phyloP scores from a whole-genome alignment of 192 early-diverging fungal genomes.

The Backusella macrospora region DNA sequence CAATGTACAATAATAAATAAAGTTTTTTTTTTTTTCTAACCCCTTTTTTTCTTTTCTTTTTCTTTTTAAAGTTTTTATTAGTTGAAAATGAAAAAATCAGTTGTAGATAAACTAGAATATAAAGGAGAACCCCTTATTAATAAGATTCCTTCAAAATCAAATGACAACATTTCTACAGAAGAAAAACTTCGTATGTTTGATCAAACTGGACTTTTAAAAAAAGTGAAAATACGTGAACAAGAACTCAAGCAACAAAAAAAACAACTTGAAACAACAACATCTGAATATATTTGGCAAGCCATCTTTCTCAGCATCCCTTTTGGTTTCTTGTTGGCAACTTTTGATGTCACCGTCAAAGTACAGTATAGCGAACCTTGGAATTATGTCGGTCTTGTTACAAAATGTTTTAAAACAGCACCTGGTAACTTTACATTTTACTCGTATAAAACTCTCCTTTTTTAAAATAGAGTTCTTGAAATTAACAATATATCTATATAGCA shows the following conservation, averaged over 20 bases:
- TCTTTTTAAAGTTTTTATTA: neutral
- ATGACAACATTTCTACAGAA: neutral
- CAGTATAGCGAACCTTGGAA: constrained; percentile 42
- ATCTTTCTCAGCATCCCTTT: constrained; percentile 40
- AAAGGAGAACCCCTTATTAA: constrained; percentile 31
- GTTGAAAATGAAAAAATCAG: constrained; percentile 20
- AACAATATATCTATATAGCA: constrained; percentile 31
- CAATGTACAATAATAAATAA: neutral
- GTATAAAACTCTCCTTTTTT: neutral
- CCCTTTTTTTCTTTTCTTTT: neutral
- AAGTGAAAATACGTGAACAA: constrained; percentile 26
- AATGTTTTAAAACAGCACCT: constrained; percentile 30
- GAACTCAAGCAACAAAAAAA: constrained; percentile 11
- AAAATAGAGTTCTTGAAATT: neutral
- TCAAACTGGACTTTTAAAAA: constrained; percentile 39
- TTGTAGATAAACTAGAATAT: constrained; percentile 19
- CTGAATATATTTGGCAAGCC: constrained; percentile 41
- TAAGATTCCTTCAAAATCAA: constrained; percentile 7
- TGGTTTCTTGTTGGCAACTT: constrained; percentile 37
- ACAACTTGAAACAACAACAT: constrained; percentile 1
- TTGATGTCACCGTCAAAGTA: constrained; percentile 43
- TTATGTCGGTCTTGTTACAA: constrained; percentile 7
- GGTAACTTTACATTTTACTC: constrained; percentile 19
- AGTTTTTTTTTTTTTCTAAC: neutral
- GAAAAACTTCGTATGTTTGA: constrained; percentile 44